A percentile compares a stretch with the other conserved stretches of the same genome.
These are phyloP conservation scores for Udeniomyces megalosporus DNA, from an alignment of 768 basidiomycete species.

Conservation along the genomic window DNA sequence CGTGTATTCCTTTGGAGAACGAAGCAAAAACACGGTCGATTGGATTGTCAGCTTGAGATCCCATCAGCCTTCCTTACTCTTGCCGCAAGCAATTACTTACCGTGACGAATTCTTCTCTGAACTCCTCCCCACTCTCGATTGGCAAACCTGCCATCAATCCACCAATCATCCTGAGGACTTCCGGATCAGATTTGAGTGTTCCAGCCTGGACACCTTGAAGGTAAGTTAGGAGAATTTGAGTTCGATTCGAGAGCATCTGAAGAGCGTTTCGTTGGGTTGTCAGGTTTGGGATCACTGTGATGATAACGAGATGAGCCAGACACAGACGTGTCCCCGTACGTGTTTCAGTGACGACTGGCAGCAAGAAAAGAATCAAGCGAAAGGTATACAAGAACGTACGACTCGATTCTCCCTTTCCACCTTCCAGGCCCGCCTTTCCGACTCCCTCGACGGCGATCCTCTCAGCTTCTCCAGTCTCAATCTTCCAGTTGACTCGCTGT, in stretches of 20 bases:
- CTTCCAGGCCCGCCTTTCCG: slow-evolving; percentile 48
- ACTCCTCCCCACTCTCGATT: slow-evolving; percentile 62
- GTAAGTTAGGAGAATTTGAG: slow-evolving; percentile 71
- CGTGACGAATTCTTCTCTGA: slow-evolving; percentile 76
- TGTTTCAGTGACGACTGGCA: not conserved
- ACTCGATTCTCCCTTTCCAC: slow-evolving; percentile 51
- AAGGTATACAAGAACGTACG: slow-evolving; percentile 42
- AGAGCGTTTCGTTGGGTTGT: slow-evolving; percentile 87
- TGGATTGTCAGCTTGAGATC: no score
- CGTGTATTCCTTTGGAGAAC: slow-evolving; percentile 59
- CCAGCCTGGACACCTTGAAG: slow-evolving; percentile 59
- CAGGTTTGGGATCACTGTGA: slow-evolving; percentile 69
- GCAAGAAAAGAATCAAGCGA: not conserved
- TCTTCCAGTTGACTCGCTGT: slow-evolving; percentile 66
- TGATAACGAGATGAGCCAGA: not conserved
- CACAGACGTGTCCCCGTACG: not conserved
- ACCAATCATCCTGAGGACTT: slow-evolving; percentile 63
- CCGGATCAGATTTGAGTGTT: slow-evolving; percentile 57
- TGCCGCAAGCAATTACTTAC: slow-evolving; percentile 33
- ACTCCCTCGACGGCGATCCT: slow-evolving; percentile 97
- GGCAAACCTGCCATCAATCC: slow-evolving; percentile 78
- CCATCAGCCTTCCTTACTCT: no score
- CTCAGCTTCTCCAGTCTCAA: slow-evolving; percentile 97
- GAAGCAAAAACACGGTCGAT: no score
- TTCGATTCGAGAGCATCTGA: slow-evolving; percentile 88